Evolutionary conservation across 2,329 filamentous ascomycete species (phyloP).

Genomic region (Cladosporium sphaerospermum): DNA sequence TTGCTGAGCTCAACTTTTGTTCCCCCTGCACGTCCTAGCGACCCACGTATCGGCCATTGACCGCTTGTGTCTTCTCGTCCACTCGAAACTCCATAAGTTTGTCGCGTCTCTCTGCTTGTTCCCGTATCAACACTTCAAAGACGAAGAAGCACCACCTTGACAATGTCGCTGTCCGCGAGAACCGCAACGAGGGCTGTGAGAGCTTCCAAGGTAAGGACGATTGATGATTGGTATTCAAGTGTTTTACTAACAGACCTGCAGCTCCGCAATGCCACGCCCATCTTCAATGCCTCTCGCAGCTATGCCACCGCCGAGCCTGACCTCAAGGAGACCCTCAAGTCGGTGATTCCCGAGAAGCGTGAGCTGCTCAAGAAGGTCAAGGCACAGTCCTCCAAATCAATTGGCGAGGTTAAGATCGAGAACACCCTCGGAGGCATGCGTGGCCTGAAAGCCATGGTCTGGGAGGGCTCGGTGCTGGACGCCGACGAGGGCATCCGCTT

Average conservation of each 20-base stretch:
- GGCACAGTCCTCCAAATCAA: conserved; percentile 69
- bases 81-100: neutral
- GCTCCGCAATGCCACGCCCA: conserved; percentile 21
- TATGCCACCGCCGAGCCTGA: conserved; percentile 77
- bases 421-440: conserved; percentile 93
- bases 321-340: conserved; percentile 79
- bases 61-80: neutral
- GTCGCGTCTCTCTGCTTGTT: neutral
- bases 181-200: conserved; percentile 57
- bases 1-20: neutral
- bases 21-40: neutral
- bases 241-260: conserved; percentile 7
- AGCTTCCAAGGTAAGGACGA: conserved; percentile 52
- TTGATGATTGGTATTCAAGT: conserved; percentile 3
- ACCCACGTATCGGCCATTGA: neutral
- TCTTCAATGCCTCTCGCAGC: conserved; percentile 38
- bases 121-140: too few species aligned
- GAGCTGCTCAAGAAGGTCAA: conserved; percentile 94
- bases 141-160: neutral
- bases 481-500: conserved; percentile 97
- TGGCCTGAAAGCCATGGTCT: conserved; percentile 95
- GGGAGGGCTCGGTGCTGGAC: conserved; percentile 96
- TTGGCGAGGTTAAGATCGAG: conserved; percentile 89
- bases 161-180: conserved; percentile 60
- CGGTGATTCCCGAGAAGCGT: conserved; percentile 82